Base-by-base conservation (phyloP, 352 stramenopile genomes). In the Sclerospora graminicola region DNA sequence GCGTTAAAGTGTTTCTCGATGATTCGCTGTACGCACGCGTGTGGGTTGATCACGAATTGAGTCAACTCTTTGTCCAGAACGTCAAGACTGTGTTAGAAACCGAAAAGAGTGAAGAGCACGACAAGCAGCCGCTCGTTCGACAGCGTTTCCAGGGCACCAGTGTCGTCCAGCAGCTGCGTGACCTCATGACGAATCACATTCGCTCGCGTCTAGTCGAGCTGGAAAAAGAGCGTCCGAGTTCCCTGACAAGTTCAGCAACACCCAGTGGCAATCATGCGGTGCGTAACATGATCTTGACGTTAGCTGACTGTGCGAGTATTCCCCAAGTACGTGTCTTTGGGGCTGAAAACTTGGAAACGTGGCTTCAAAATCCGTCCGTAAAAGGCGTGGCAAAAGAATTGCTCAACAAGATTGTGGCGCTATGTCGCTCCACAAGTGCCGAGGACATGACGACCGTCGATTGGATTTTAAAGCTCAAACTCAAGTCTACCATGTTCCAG, bases 401-500 rank as follows among this genome's bases (percentile, higher is more conserved):
- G n/a, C 60, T 90, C 4, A 70, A 59, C 44, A 82, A 78, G 50
- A 60, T 86, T n/a, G 67, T 87, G 10, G 48, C 84, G 53, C 49
- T 69, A 5, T 89, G 77, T 47, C 80, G 69, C 14, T 75, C 78
- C 1, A 72, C 74, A 11, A 70, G 81, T 19, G 35, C 59, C 1
- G 31, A 69, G 0, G 78, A 90, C 42, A 51, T 86, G 18, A 41
- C 68, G 4, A 84, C 73, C 0, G 78, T 88, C 5, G 76, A 93
- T 41, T 20, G 82, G 21, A 35, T 93, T 10, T 53, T 93, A 1
- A 93, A 89, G 41, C 55, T 93, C 41, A 89, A 89, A 49, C 63
- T 89, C 8, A 93, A 93, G 58, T 85, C 81, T 5, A 88, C 78
- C 6, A 89, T 89, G 74, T 90, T 93, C 24, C 81, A 93, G 41